Conservation (phyloP, 192 early-diverging fungal species). For the Phlyctochytrium arcticum region DNA sequence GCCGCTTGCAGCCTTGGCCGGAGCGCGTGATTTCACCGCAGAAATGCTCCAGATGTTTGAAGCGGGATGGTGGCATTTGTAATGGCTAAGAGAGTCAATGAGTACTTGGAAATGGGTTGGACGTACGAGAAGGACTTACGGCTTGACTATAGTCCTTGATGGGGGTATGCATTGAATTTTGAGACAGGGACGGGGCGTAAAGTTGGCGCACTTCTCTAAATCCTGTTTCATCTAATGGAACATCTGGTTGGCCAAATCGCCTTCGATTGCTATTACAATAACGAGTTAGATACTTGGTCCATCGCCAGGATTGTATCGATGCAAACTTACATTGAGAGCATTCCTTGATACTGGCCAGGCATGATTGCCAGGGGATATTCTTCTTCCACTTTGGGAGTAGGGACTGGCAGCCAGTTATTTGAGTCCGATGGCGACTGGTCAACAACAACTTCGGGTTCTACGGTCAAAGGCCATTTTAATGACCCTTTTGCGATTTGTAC, state of each 20-base stretch:
- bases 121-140: no score
- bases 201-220: no score
- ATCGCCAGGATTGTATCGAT: neutral
- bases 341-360: constrained; percentile 46
- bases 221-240: no score
- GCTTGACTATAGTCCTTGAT: no score
- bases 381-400: neutral
- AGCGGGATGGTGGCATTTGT: no score
- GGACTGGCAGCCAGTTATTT: constrained; percentile 1
- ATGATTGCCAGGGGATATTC: constrained; percentile 45
- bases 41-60: constrained; percentile 18
- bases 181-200: no score
- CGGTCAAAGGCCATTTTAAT: constrained; percentile 15
- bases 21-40: constrained; percentile 36
- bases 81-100: no score
- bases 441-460: neutral
- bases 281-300: no score
- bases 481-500: constrained; percentile 28
- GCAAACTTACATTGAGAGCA: constrained; percentile 26
- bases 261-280: neutral
- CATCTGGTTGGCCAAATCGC: neutral
- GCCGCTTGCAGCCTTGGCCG: constrained; percentile 36
- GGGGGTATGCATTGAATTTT: no score
- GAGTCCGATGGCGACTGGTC: neutral
- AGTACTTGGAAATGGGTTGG: no score